Conservation (phyloP, 257 asterid genomes). For the Salvia miltiorrhiza region DNA sequence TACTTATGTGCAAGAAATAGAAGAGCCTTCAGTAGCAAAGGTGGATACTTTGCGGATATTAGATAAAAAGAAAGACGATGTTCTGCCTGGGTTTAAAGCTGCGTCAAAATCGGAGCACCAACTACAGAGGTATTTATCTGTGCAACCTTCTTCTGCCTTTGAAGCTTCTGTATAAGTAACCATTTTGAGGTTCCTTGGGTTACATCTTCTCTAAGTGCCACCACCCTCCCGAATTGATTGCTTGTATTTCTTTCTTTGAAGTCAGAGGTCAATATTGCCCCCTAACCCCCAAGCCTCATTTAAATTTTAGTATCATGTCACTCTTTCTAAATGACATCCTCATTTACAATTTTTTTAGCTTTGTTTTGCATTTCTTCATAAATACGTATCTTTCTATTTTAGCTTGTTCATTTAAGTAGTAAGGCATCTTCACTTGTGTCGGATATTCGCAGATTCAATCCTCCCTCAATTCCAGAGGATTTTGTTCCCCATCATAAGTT, state of each 20-base stretch:
- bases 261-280: too few relatives aligned
- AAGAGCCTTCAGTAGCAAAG: conserved; percentile 66
- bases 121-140: conserved; percentile 56
- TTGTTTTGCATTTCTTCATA: too few relatives aligned
- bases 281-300: too few relatives aligned
- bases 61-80: conserved; percentile 52
- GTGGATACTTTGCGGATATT: conserved; percentile 50
- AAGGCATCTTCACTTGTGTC: conserved; percentile 2
- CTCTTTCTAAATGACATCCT: too few relatives aligned
- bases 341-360: too few relatives aligned
- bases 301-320: too few relatives aligned
- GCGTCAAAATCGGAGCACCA: conserved; percentile 63
- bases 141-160: conserved; percentile 5
- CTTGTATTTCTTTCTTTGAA: too few relatives aligned
- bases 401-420: background rate
- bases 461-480: conserved; percentile 80
- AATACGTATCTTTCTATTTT: background rate
- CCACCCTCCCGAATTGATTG: too few relatives aligned
- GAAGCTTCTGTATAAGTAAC: background rate
- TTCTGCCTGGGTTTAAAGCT: conserved; percentile 72
- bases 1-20: conserved; percentile 72
- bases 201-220: too few relatives aligned
- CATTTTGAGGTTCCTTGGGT: too few relatives aligned
- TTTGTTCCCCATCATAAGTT: conserved; percentile 78
- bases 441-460: conserved; percentile 57